Evolutionary conservation across 805 yeast genomes (phyloP).

Genomic region (Komagataella kurtzmanii): DNA sequence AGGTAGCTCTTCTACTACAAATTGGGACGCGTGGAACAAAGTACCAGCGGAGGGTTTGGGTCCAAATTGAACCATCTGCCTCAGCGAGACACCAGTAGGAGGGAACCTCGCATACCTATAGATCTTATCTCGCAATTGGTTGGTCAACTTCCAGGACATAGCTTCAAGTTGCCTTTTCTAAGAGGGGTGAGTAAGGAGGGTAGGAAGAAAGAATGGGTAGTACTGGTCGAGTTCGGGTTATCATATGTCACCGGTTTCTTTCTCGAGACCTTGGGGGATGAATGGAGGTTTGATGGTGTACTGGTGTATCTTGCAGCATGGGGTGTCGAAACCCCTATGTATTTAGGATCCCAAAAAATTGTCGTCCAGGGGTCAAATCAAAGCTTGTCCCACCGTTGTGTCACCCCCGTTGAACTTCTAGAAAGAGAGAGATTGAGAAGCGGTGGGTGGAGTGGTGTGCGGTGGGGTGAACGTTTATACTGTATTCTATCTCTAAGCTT

Average conservation of each 20-base stretch:
- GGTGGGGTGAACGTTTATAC: no score
- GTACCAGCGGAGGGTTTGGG: conserved; percentile 67
- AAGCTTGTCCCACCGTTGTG: not conserved
- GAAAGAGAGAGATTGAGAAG: not conserved
- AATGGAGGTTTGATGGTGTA: not conserved
- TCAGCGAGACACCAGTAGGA: conserved; percentile 71
- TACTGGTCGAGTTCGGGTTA: not conserved
- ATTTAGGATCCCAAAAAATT: not conserved
- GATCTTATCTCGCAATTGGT: conserved; percentile 37
- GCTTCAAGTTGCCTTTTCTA: not conserved
- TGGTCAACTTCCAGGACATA: conserved; percentile 31
- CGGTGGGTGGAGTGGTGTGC: no score
- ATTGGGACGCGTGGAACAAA: conserved; percentile 70
- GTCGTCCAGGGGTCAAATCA: not conserved
- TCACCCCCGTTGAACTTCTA: not conserved
- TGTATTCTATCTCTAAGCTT: not conserved
- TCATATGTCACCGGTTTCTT: not conserved
- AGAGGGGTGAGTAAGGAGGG: not conserved
- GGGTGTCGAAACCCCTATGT: not conserved
- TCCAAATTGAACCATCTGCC: conserved; percentile 91
- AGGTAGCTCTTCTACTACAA: conserved; percentile 77
- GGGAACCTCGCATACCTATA: conserved; percentile 57
- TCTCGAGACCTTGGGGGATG: not conserved
- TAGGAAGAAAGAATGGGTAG: not conserved
- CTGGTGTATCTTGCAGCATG: not conserved